Conservation (phyloP, 2,329 filamentous ascomycete genomes). For the Trichoderma atrobrunneum region DNA sequence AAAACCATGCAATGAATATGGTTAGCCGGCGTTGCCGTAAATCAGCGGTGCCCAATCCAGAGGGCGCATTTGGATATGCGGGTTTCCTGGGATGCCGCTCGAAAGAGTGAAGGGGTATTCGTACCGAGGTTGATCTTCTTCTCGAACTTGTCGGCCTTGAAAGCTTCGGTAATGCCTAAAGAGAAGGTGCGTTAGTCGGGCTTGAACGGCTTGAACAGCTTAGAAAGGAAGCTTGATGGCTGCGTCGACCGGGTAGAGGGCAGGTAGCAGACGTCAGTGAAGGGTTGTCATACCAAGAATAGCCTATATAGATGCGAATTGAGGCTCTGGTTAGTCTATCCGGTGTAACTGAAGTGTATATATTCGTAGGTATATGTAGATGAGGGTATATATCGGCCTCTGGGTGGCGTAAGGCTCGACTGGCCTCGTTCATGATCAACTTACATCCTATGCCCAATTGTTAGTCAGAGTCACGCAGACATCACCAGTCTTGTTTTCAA, state of each 20-base stretch:
- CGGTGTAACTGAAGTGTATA: not conserved
- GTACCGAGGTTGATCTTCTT: constrained; percentile 97
- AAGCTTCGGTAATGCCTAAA: constrained; percentile 89
- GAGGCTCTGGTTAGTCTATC: not conserved
- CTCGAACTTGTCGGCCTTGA: constrained; percentile 90
- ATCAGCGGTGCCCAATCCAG: constrained; percentile 14
- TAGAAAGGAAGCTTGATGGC: not conserved
- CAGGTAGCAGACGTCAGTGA: not conserved
- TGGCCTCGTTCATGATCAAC: constrained; percentile 22
- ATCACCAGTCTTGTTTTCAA: constrained; percentile 26
- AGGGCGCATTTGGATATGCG: constrained; percentile 12
- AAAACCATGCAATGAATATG: constrained; percentile 2
- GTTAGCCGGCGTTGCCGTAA: constrained; percentile 20
- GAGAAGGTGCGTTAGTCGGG: constrained; percentile 25
- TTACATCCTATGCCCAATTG: constrained; percentile 38
- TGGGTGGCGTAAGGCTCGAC: too few species aligned
- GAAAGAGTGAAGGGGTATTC: constrained; percentile 24
- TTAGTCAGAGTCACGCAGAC: constrained; percentile 3
- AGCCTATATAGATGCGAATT: constrained; percentile 47
- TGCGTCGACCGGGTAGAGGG: not conserved
- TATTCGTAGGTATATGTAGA: not conserved
- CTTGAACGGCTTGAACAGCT: not conserved
- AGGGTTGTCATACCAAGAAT: constrained; percentile 63
- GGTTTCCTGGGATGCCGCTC: constrained; percentile 17
- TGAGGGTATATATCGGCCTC: not conserved